Base-by-base conservation (phyloP, 2,329 filamentous ascomycete species). In the Pseudogymnoascus sp. region DNA sequence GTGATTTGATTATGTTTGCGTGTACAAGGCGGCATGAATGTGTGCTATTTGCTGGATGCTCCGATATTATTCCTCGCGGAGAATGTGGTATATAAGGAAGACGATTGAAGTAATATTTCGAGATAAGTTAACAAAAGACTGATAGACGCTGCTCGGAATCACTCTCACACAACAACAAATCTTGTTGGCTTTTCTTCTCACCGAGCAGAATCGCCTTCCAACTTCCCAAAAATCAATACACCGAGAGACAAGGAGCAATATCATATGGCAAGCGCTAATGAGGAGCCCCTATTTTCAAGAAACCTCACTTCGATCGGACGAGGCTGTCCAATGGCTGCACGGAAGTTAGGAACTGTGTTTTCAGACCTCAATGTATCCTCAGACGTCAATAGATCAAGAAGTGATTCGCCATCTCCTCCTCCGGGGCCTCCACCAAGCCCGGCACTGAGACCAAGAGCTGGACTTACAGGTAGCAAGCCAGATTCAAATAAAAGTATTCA, bases 381-480 rank as follows among this genome's bases (percentile, higher is more conserved):
- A 21, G 18, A 39, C n/a, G n/a, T 64, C 62, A 61, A 71, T 36
- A 73, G 71, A 68, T 75, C 75, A 18, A 72, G 74, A 69, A 73
- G 70, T 60, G 73, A 75, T 62, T 75, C 77, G 16, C 75, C 75
- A 21, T 75, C 73, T 16, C 75, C 75, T 64, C 74, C 76, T 16
- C 75, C 75, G 14, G 75, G 74, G 45, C 76, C 75, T 7, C 75
- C 76, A 18, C 75, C 75, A 7, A 77, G 74, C 63, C 68, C 75
- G 37, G 68, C 74, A 2, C 67, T 47, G 45, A 12, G 29, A 54
- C 21, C 64, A 61, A 62, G 60, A 63, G 59, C 67, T 69, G 21
- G 31, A 61, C 34, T 36, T 51, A 67, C 36, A 47, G 60, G 60
- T 61, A 40, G 60, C 23, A 61, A 61, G 21, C 18, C 60, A 61